Conservation (phyloP, 495 filamentous ascomycete genomes). For the Polyplosphaeria fusca region DNA sequence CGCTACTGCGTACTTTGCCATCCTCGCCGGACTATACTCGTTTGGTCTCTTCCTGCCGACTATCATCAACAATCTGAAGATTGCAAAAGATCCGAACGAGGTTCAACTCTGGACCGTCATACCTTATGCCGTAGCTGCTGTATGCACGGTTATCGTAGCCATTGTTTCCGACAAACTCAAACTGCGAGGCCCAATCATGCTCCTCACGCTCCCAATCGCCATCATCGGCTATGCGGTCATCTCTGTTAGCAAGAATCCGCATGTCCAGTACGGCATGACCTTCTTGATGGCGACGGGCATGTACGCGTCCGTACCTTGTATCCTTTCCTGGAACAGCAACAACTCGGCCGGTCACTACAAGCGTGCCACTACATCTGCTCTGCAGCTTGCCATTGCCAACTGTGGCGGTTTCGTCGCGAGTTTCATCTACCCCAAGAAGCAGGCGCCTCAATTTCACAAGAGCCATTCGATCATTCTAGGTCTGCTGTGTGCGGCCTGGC, state of each 20-base stretch:
- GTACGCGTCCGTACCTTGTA: constrained; percentile 21
- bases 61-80: constrained; percentile 30
- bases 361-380: constrained; percentile 22
- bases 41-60: constrained; percentile 34
- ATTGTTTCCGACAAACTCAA: constrained; percentile 48
- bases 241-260: neutral
- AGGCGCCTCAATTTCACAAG: constrained; percentile 45
- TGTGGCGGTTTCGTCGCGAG: constrained; percentile 51
- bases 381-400: constrained; percentile 51
- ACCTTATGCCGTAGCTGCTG: constrained; percentile 31
- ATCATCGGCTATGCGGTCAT: constrained; percentile 34
- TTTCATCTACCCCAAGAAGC: constrained; percentile 56
- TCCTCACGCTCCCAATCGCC: constrained; percentile 28
- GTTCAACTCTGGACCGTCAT: constrained; percentile 32
- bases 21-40: constrained; percentile 30
- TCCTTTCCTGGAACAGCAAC: constrained; percentile 33
- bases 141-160: constrained; percentile 34
- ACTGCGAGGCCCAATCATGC: constrained; percentile 41
- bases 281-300: constrained; percentile 34
- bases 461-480: constrained; percentile 61
- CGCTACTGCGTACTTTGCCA: constrained; percentile 36
- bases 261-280: constrained; percentile 32
- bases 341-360: constrained; percentile 33
- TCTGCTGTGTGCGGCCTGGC: constrained; percentile 58
- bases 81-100: constrained; percentile 36